A percentile compares a stretch with the other conserved stretches of the same genome.
These are phyloP conservation scores for Orobanche coerulescens DNA, from an alignment of 257 asterid species.

Conservation along the genomic window DNA sequence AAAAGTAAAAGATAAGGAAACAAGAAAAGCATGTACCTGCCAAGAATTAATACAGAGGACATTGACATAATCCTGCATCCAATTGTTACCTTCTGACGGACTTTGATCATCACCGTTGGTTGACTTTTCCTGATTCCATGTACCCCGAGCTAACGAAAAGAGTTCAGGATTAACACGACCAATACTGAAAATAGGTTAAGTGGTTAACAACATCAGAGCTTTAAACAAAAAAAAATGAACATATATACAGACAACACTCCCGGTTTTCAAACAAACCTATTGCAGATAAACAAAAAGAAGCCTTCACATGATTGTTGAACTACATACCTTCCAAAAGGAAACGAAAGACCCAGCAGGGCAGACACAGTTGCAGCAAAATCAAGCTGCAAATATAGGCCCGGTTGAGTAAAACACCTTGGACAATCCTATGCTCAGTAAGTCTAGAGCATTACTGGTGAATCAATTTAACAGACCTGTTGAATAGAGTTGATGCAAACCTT, in stretches of 20 bases:
- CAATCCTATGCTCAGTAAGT: slow-evolving; percentile 11
- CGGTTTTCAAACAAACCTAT: slow-evolving; percentile 12
- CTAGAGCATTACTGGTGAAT: slow-evolving; percentile 16
- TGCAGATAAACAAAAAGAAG: neutral
- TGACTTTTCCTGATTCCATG: slow-evolving; percentile 36
- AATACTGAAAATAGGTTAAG: slow-evolving; percentile 47
- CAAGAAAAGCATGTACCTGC: slow-evolving; percentile 56
- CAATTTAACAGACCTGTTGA: slow-evolving; percentile 56
- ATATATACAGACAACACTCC: neutral
- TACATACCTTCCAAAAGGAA: slow-evolving; percentile 91
- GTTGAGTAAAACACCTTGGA: slow-evolving; percentile 24
- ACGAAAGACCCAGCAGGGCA: slow-evolving; percentile 83
- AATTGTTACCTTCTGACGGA: slow-evolving; percentile 37
- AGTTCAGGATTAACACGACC: slow-evolving; percentile 83
- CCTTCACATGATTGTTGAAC: slow-evolving; percentile 20
- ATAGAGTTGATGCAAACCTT: slow-evolving; percentile 54
- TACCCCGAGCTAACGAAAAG: slow-evolving; percentile 63
- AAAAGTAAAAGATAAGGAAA: slow-evolving; percentile 10
- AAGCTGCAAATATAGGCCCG: slow-evolving; percentile 51
- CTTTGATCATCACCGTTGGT: slow-evolving; percentile 26
- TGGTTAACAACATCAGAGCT: slow-evolving; percentile 17
- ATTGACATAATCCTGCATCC: slow-evolving; percentile 69
- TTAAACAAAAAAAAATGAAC: slow-evolving; percentile 10
- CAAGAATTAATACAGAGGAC: slow-evolving; percentile 91
- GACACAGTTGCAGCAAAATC: slow-evolving; percentile 84